Evolutionary conservation across 768 basidiomycete species (phyloP).

Genomic region (Mycena crocata): DNA sequence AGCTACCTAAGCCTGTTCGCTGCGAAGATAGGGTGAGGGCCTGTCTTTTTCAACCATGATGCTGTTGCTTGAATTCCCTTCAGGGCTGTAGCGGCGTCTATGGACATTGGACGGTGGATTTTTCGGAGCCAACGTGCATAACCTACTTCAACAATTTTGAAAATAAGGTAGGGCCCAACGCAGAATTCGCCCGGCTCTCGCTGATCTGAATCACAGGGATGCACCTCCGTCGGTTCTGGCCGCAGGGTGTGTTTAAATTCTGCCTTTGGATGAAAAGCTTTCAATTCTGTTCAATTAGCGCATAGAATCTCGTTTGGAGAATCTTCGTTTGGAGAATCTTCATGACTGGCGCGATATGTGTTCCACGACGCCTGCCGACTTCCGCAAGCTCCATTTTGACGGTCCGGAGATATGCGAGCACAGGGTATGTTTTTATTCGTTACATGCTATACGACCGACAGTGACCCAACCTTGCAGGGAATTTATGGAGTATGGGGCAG

Average conservation of each 20-base stretch:
- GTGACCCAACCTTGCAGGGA: neutral
- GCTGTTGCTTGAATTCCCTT: neutral
- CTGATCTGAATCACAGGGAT: constrained; percentile 28
- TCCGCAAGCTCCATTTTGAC: constrained; percentile 39
- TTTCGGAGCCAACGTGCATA: constrained; percentile 41
- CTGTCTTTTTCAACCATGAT: neutral
- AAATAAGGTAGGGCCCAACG: constrained; percentile 38
- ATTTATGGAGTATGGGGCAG: constrained; percentile 30
- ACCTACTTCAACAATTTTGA: constrained; percentile 41
- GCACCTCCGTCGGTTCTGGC: constrained; percentile 22
- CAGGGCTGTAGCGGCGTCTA: constrained; percentile 27
- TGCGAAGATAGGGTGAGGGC: constrained; percentile 27
- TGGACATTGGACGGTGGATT: constrained; percentile 42
- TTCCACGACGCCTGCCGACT: constrained; percentile 44
- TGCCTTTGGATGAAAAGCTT: neutral
- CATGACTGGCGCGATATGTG: constrained; percentile 47
- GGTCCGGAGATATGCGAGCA: constrained; percentile 39
- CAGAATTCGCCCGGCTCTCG: neutral
- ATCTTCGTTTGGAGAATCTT: constrained; percentile 41
- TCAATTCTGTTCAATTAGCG: constrained; percentile 27
- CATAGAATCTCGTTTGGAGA: constrained; percentile 44
- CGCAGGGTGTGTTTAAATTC: constrained; percentile 12
- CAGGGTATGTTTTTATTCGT: constrained; percentile 34
- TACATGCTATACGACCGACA: neutral
- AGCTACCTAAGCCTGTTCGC: neutral